Percentiles rank a stretch among this genome's conserved stretches.
Conservation (phyloP, 2,329 filamentous ascomycete genomes). For the Ophiosphaerella herpotricha region DNA sequence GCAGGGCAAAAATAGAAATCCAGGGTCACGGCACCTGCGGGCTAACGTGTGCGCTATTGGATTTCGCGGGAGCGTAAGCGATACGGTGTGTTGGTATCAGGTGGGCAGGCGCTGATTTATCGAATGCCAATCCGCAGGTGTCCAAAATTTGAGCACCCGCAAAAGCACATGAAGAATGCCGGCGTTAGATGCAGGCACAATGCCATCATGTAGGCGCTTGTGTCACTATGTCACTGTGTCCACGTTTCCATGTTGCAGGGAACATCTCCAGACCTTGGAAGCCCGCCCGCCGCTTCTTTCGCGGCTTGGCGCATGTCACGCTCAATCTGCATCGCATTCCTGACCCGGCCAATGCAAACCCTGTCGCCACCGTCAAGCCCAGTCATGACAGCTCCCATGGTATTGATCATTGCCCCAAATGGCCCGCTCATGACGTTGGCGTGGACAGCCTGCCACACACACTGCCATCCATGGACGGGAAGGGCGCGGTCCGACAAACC, state of each 20-base stretch:
- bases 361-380: conserved; percentile 12
- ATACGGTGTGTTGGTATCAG: neutral
- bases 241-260: no score
- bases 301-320: conserved; percentile 13
- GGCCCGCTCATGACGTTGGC: conserved; percentile 38
- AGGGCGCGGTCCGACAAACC: neutral
- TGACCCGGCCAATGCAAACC: conserved; percentile 23
- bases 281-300: neutral
- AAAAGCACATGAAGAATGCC: no score
- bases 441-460: conserved; percentile 8
- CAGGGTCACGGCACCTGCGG: conserved; percentile 9
- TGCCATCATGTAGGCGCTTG: no score
- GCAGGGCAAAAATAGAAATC: conserved; percentile 12
- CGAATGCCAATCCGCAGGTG: no score
- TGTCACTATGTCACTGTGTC: no score
- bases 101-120: neutral
- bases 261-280: neutral
- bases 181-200: neutral
- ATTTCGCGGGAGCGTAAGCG: conserved; percentile 13
- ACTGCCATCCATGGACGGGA: conserved; percentile 2
- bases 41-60: conserved; percentile 18
- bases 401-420: conserved; percentile 35
- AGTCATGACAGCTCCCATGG: conserved; percentile 19
- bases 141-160: no score
- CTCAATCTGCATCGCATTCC: conserved; percentile 5